Evolutionary conservation across 371 early-diverging fungal species (phyloP), one percentile per base, ranked within the genome.

Genomic region (Mortierella sp.): DNA sequence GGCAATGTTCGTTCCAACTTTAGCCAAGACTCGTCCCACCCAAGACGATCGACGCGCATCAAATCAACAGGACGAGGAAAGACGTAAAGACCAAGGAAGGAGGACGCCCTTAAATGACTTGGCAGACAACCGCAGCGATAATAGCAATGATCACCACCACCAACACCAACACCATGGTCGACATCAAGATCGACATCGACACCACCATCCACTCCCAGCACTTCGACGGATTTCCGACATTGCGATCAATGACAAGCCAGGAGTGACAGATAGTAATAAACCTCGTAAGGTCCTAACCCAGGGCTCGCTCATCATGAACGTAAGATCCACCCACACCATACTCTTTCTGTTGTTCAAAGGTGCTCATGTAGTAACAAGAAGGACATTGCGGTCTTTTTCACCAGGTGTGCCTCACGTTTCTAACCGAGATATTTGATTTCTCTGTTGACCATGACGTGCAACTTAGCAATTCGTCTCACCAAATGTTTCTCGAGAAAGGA

Each of bases 251-350:
- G 43, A 48, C n/a, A 67, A 63, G 44, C 2, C 45, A 8, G 24
- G 50, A 50, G 68, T 44, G 48, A 63, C 69, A 67, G 66, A 70
- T 76, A 73, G 73, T 63, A 80, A 80, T 76, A 82, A 82, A 74
- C 69, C 74, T 24, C 82, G 78, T 72, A 74, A 78, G 79, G 73
- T 83, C 71, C 50, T 78, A 55, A 69, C 75, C 14, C 79, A 71
- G 43, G 68, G 71, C 66, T 78, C 79, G 11, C 50, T 83, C 16
- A 55, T 75, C 70, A 74, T 83, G 70, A 78, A 75, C 55, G 83
- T 83, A 83, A 78, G 76, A n/a, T 31, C 9, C 47, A 52, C n/a
- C 22, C 26, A 66, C 11, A 34, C 22, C 13, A 22, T n/a, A n/a
- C n/a, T n/a, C 16, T 5, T 16, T 34, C 6, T 55, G 19, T 16